Evolutionary conservation across 2,329 filamentous ascomycete genomes (phyloP).

Genomic region (Fusarium sp.): DNA sequence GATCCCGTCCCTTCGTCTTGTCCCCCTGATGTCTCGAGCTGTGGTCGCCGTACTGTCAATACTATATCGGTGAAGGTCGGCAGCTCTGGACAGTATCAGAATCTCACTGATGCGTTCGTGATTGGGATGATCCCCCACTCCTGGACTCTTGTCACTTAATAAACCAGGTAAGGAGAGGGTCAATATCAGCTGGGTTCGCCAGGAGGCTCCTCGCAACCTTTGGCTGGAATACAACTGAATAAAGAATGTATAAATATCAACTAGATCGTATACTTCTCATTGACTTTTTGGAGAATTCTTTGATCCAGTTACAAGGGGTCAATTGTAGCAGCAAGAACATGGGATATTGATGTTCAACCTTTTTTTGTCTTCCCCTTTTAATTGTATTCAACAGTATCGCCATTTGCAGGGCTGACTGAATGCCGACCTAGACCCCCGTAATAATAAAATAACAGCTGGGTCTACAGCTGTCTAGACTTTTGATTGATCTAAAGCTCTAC

Average conservation of each 20-base stretch:
- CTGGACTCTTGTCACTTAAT: constrained; percentile 59
- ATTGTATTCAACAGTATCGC: constrained; percentile 29
- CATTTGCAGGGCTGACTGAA: constrained; percentile 36
- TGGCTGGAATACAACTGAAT: constrained; percentile 69
- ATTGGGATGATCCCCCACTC: constrained; percentile 86
- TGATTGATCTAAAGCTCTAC: constrained; percentile 32
- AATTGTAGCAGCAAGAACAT: background rate
- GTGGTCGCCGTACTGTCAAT: constrained; percentile 75
- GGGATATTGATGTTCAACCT: constrained; percentile 4
- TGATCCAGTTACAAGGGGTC: background rate
- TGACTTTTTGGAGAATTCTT: background rate
- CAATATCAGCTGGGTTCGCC: constrained; percentile 73
- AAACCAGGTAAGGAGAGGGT: constrained; percentile 64
- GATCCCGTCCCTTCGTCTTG: constrained; percentile 81
- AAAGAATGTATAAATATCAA: background rate
- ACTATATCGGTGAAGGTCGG: constrained; percentile 72
- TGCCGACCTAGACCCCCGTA: constrained; percentile 9
- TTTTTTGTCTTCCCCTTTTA: constrained; percentile 7
- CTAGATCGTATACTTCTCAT: background rate
- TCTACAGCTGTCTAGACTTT: constrained; percentile 37
- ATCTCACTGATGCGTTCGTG: constrained; percentile 77
- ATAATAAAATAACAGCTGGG: constrained; percentile 20
- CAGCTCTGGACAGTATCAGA: constrained; percentile 75
- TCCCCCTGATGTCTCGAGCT: constrained; percentile 82
- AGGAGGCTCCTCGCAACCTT: constrained; percentile 76